Conservation (phyloP, 192 early-diverging fungal species). For the Gryganskiella cystojenkinii region DNA sequence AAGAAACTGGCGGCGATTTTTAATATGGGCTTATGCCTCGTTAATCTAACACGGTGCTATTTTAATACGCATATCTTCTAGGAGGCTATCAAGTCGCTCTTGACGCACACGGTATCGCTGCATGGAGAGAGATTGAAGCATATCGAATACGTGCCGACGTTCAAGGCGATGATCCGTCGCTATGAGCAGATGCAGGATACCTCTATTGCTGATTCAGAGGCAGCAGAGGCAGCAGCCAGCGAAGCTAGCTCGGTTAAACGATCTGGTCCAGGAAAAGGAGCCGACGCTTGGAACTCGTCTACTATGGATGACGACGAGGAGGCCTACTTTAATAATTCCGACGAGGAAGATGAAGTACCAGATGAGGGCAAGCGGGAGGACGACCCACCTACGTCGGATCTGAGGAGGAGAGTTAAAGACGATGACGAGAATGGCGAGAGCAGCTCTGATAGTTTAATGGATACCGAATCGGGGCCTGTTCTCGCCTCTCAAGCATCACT, state of each 20-base stretch:
- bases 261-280: constrained; percentile 4
- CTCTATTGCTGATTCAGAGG: constrained; percentile 47
- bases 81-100: constrained; percentile 76
- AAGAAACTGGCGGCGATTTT: not conserved
- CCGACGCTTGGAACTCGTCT: constrained; percentile 59
- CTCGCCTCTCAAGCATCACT: constrained; percentile 29
- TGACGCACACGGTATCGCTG: constrained; percentile 75
- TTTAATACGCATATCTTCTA: too few relatives aligned
- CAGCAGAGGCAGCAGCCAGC: constrained; percentile 23
- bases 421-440: constrained; percentile 12
- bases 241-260: constrained; percentile 49
- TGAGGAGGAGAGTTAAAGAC: constrained; percentile 28
- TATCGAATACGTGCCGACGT: constrained; percentile 72
- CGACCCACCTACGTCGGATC: constrained; percentile 37
- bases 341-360: constrained; percentile 65
- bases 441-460: not conserved
- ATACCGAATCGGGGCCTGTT: constrained; percentile 18
- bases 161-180: constrained; percentile 61
- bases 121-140: constrained; percentile 68
- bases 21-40: too few relatives aligned
- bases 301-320: constrained; percentile 82
- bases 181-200: constrained; percentile 76
- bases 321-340: constrained; percentile 80
- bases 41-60: not conserved
- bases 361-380: constrained; percentile 47